Conservation (phyloP, 805 yeast genomes). For the Cyberlindnera xylosilytica region DNA sequence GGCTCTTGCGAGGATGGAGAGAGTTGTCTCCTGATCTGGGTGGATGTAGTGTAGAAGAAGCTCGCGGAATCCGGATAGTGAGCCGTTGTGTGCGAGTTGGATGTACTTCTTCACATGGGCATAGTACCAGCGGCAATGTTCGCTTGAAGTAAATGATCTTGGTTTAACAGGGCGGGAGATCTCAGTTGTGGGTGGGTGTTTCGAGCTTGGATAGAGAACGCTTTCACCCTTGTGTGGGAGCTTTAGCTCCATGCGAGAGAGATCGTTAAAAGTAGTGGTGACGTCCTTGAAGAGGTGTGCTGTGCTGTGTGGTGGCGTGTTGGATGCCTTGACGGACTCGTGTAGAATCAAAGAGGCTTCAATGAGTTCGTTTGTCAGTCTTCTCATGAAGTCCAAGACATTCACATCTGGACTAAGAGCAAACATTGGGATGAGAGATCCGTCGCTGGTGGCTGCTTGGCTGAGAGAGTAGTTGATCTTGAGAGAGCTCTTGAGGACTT, state of each 20-base stretch:
- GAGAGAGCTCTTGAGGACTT: neutral
- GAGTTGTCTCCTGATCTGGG: conserved; percentile 2
- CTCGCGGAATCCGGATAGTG: conserved; percentile 2
- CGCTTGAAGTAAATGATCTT: neutral
- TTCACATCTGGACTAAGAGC: conserved; percentile 4
- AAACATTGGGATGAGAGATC: conserved; percentile 1
- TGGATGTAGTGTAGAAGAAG: conserved; percentile 4
- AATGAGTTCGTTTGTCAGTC: conserved; percentile 2
- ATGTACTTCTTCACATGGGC: conserved; percentile 3
- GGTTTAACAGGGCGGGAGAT: conserved; percentile 1
- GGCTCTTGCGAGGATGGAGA: neutral
- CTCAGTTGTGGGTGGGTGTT: neutral
- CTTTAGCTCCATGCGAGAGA: neutral
- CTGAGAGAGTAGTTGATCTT: neutral
- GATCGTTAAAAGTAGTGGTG: neutral
- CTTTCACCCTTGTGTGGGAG: conserved; percentile 2
- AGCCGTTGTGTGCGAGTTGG: conserved; percentile 5
- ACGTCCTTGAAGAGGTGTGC: neutral
- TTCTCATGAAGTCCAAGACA: conserved; percentile 6
- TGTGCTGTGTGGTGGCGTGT: neutral
- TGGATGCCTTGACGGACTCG: neutral
- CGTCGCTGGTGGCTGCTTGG: neutral
- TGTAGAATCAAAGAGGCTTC: conserved; percentile 6
- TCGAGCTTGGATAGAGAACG: conserved; percentile 4
- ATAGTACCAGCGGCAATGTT: conserved; percentile 5